Conservation (phyloP, 1,284 basidiomycete genomes). For the Meira miltonrushii region DNA sequence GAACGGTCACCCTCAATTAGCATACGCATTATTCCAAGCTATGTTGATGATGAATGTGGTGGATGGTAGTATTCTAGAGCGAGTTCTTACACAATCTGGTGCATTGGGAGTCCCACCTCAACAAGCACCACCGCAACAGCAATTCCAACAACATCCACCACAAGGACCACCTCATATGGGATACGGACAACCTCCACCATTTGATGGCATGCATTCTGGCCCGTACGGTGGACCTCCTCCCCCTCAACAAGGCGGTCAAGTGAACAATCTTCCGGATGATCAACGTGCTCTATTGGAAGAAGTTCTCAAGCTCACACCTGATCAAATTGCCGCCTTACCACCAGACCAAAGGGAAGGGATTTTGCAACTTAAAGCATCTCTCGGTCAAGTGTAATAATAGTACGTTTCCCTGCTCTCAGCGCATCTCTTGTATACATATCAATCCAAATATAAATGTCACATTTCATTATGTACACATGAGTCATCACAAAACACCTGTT, state of each 20-base stretch:
- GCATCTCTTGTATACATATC: neutral
- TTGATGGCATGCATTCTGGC: conserved; percentile 7
- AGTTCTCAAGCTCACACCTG: conserved; percentile 75
- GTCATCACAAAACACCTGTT: neutral
- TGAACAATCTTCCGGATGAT: conserved; percentile 39
- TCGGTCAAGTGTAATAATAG: conserved; percentile 28
- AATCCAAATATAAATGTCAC: neutral
- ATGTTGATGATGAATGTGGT: conserved; percentile 91
- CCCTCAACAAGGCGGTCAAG: conserved; percentile 19
- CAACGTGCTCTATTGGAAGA: conserved; percentile 56
- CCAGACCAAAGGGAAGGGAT: conserved; percentile 79
- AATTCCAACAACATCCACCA: conserved; percentile 10
- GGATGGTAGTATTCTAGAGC: conserved; percentile 73
- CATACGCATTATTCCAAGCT: conserved; percentile 93
- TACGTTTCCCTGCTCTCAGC: neutral
- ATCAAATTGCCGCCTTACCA: conserved; percentile 79
- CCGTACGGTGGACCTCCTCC: conserved; percentile 11
- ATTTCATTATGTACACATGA: neutral
- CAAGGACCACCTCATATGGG: conserved; percentile 26
- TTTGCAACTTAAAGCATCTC: conserved; percentile 58
- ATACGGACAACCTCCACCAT: conserved; percentile 13
- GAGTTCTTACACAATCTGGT: conserved; percentile 59
- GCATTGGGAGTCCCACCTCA: conserved; percentile 15
- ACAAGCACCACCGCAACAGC: conserved; percentile 3
- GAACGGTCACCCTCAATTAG: conserved; percentile 78